phyloP scores from a whole-genome alignment of 306 rosid species.

The Styphnolobium japonicum region DNA sequence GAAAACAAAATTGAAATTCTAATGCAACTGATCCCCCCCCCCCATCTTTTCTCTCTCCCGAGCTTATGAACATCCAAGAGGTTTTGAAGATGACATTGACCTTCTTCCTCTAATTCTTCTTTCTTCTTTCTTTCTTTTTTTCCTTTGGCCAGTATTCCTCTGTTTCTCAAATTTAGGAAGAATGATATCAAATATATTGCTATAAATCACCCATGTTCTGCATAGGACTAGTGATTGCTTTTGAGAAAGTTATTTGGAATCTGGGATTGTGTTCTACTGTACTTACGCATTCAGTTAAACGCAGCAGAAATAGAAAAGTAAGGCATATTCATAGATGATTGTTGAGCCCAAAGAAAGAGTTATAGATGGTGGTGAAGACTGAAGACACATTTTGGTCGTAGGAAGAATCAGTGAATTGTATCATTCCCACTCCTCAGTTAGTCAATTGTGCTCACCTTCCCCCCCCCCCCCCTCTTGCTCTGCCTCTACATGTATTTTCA shows the following conservation, averaged over 20 bases:
- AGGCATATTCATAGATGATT: constrained; percentile 53
- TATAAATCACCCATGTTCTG: neutral
- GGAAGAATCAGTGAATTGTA: constrained; percentile 27
- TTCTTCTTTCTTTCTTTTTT: too few species aligned
- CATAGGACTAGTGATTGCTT: neutral
- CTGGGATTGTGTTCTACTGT: neutral
- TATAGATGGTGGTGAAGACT: constrained; percentile 46
- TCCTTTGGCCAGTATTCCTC: too few species aligned
- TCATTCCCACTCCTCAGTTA: neutral
- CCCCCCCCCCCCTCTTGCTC: neutral
- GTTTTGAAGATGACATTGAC: neutral
- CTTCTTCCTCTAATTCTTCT: too few species aligned
- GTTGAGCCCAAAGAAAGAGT: constrained; percentile 48
- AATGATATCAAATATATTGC: neutral
- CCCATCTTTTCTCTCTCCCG: too few species aligned
- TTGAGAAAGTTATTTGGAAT: neutral
- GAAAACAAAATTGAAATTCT: neutral
- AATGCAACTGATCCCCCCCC: too few species aligned
- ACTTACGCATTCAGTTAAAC: neutral
- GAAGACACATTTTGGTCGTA: constrained; percentile 54
- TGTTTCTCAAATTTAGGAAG: neutral
- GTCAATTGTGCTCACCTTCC: neutral
- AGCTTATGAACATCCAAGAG: neutral
- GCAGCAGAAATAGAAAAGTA: neutral
- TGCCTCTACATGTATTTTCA: neutral